Evolutionary conservation across 768 basidiomycete genomes (phyloP), one percentile per base, ranked within the genome.

Genomic region (Leccinum uliginosum): DNA sequence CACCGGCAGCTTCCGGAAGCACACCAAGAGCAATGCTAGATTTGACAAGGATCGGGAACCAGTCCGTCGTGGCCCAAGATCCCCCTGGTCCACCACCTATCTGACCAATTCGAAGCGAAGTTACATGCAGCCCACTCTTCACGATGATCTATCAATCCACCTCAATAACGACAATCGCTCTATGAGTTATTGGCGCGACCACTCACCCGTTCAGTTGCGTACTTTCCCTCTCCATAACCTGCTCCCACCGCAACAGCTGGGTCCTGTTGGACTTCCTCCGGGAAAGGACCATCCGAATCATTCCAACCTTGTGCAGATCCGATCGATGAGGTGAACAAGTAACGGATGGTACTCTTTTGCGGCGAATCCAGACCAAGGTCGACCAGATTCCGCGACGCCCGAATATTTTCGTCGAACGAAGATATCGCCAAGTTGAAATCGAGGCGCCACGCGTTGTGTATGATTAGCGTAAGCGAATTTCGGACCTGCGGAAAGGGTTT

Each of bases 151-250:
- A 7, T 15, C 19, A 6, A 23, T 14, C 3, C 14, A 23, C 7
- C 21, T 63, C 24, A 53, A 32, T 7, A 38, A 9, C 3, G 9
- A 19, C 10, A 5, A 1, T 27, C 12, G 11, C 6, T 6, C 29
- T 5, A 40, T 7, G 9, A n/a, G 3, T 24, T 17, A 3, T 35
- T 35, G 17, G 15, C 8, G 34, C 15, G 19, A 45, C 11, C 10
- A 60, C 74, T 19, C 46, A 73, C 70, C 49, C 73, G 62, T 64
- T 81, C 79, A 0, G 74, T 59, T 4, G 74, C 58, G 57, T 76
- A 81, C 62, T 83, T 83, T 1, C 71, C 65, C 55, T 80, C 79
- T 12, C 76, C 72, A 49, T 82, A 82, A 0, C 81, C 81, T 15
- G 55, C 59, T 2, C 77, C 77, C 3, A 71, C 52, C 1, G 78